These are phyloP conservation scores for Tuber magnatum DNA, from an alignment of 495 filamentous ascomycete species.

Conservation along the genomic window DNA sequence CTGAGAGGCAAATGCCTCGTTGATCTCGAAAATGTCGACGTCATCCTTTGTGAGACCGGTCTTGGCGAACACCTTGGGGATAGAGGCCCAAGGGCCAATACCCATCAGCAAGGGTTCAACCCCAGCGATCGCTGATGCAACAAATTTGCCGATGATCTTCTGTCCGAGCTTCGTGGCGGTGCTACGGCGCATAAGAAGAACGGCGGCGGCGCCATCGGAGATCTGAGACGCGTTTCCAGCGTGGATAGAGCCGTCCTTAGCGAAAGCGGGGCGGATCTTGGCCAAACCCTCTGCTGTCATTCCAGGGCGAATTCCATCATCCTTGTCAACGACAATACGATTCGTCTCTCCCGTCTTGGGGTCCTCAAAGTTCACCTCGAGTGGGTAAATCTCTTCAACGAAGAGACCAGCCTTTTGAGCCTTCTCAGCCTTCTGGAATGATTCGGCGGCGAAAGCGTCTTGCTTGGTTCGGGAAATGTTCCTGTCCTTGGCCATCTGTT, in stretches of 20 bases:
- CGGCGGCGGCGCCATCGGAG: slow-evolving; percentile 89
- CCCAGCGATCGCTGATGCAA: slow-evolving; percentile 74
- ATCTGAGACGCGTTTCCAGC: slow-evolving; percentile 95
- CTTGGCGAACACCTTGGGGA: slow-evolving; percentile 81
- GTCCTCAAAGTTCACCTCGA: slow-evolving; percentile 76
- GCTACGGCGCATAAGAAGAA: slow-evolving; percentile 89
- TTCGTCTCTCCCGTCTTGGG: slow-evolving; percentile 84
- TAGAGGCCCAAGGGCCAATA: slow-evolving; percentile 89
- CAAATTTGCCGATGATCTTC: slow-evolving; percentile 82
- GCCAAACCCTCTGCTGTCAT: slow-evolving; percentile 77
- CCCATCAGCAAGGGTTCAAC: slow-evolving; percentile 94
- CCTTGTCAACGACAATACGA: slow-evolving; percentile 71
- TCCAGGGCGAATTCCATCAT: slow-evolving; percentile 79
- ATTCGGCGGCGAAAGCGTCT: slow-evolving; percentile 80
- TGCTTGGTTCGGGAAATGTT: slow-evolving; percentile 64
- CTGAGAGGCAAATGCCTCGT: slow-evolving; percentile 95
- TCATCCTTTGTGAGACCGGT: slow-evolving; percentile 81
- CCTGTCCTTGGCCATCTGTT: slow-evolving; percentile 86
- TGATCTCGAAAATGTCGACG: slow-evolving; percentile 97
- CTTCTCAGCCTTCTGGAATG: slow-evolving; percentile 78
- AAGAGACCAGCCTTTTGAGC: slow-evolving; percentile 87
- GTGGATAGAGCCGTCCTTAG: slow-evolving; percentile 87
- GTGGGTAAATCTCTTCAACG: slow-evolving; percentile 81
- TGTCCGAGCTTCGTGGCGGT: slow-evolving; percentile 84
- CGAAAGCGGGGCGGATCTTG: slow-evolving; percentile 88